Conservation (phyloP, 805 yeast species). For the Hagleromyces aurorensis region DNA sequence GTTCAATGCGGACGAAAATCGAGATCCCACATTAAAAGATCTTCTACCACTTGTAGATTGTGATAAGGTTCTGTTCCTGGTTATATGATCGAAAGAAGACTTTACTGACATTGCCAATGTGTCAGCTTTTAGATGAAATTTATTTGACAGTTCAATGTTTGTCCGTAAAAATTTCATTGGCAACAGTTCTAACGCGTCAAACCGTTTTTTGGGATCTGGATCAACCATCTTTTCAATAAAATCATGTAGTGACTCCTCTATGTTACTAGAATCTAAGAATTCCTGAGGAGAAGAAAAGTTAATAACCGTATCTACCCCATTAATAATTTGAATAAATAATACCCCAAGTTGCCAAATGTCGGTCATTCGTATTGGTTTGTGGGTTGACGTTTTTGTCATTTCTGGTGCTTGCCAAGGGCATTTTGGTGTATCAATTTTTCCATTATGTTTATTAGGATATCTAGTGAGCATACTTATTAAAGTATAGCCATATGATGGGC, state of each 20-base stretch:
- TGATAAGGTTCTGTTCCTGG: slow-evolving; percentile 18
- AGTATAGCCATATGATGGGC: slow-evolving; percentile 51
- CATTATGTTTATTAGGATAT: slow-evolving; percentile 31
- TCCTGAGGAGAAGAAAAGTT: slow-evolving; percentile 55
- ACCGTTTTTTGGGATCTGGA: slow-evolving; percentile 57
- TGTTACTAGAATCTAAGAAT: slow-evolving; percentile 41
- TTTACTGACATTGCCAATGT: slow-evolving; percentile 5
- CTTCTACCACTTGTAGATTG: slow-evolving; percentile 30
- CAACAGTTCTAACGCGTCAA: slow-evolving; percentile 75
- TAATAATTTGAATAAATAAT: slow-evolving; percentile 55
- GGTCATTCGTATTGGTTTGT: slow-evolving; percentile 63
- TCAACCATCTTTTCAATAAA: slow-evolving; percentile 62
- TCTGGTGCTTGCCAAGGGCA: slow-evolving; percentile 79
- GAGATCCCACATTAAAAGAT: slow-evolving; percentile 35
- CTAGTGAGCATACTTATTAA: slow-evolving; percentile 34
- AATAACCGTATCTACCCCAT: slow-evolving; percentile 49
- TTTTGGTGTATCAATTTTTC: slow-evolving; percentile 15
- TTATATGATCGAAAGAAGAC: slow-evolving; percentile 7
- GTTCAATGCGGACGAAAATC: slow-evolving; percentile 28
- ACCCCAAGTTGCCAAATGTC: slow-evolving; percentile 95
- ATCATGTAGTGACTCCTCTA: slow-evolving; percentile 55
- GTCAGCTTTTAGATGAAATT: slow-evolving; percentile 18
- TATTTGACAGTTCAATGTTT: slow-evolving; percentile 39
- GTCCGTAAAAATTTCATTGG: slow-evolving; percentile 79
- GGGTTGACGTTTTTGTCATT: slow-evolving; percentile 30